phyloP scores from a whole-genome alignment of 257 asterid species.

The Henckelia pumila region DNA sequence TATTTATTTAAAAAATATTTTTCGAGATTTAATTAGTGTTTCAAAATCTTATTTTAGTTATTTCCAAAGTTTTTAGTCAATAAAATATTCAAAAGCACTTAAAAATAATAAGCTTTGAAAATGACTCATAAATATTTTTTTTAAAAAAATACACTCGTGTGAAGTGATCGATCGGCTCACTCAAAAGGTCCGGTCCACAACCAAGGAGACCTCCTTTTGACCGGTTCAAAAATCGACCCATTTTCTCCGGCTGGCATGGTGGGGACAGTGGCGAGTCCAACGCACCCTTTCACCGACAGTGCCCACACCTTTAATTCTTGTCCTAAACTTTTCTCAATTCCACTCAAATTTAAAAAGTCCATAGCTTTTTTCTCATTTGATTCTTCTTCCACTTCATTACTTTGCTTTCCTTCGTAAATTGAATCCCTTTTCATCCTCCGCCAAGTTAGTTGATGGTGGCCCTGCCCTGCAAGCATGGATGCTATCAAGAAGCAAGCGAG shows the following conservation, averaged over 20 bases:
- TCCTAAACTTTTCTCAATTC: background rate
- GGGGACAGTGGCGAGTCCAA: background rate
- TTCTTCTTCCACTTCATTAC: background rate
- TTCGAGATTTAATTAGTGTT: no score
- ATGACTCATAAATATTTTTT: no score
- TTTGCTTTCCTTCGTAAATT: background rate
- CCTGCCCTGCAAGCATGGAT: constrained; percentile 48
- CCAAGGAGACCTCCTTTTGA: no score
- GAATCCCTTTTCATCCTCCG: background rate
- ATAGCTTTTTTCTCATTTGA: background rate
- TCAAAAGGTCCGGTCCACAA: no score
- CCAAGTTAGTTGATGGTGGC: constrained; percentile 29
- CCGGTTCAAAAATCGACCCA: background rate
- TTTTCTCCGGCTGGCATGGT: background rate
- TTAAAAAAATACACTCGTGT: no score
- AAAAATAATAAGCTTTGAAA: no score
- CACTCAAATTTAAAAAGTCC: background rate
- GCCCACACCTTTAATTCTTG: background rate
- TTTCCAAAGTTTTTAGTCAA: no score
- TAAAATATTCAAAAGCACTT: no score
- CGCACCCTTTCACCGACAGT: background rate
- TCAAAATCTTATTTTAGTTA: no score
- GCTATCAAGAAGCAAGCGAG: constrained; percentile 94
- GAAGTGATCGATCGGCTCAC: no score
- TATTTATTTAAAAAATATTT: no score